Evolutionary conservation across 164 flowering plant genomes (phyloP), one percentile per base, ranked within the genome.

Genomic region (Sedum album): DNA sequence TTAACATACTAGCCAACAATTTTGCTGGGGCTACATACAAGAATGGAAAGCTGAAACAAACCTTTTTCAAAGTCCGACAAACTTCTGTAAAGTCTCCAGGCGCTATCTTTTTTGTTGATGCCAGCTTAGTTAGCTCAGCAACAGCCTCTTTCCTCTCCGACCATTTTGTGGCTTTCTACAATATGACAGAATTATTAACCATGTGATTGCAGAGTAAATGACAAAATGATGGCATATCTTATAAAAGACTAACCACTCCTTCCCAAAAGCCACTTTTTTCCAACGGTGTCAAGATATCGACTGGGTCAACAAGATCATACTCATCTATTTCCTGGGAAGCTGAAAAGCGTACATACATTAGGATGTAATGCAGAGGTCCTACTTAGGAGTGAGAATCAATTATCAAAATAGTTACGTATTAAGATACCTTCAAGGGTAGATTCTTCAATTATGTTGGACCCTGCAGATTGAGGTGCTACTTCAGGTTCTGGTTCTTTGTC

Each of bases 191-290:
- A 35, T 35, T 6, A 9, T 64, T 64, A 33, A 64, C 15, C 17
- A 31, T 31, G 11, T 35, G 21, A 35, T 41, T 9, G 8, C 2
- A 0, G 17, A 31, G 30, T 4, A 31, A 5, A 18, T 5, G 23
- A 41, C 11, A 41, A 11, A 2, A 8, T 68, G 48, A 68, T 0
- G 44, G 20, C 18, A 69, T 39, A 21, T 7, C 31, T 15, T 10
- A 20, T 44, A 31, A 69, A 30, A 20, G 55, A 81, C 97, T 81
- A 14, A 95, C 99, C 93, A 92, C 98, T 83, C 99, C 98, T 65
- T 88, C 96, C 99, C 99, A 95, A 82, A 95, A 95, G 31, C 96
- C 94, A 25, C 95, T 83, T 82, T 95, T 95, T 77, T 92, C 99
- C 75, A 95, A 69, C 48, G 98, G 97, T 68, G 88, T 78, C 81